Base-by-base conservation (phyloP, 106 monocot species). In the Vanilla planifolia region DNA sequence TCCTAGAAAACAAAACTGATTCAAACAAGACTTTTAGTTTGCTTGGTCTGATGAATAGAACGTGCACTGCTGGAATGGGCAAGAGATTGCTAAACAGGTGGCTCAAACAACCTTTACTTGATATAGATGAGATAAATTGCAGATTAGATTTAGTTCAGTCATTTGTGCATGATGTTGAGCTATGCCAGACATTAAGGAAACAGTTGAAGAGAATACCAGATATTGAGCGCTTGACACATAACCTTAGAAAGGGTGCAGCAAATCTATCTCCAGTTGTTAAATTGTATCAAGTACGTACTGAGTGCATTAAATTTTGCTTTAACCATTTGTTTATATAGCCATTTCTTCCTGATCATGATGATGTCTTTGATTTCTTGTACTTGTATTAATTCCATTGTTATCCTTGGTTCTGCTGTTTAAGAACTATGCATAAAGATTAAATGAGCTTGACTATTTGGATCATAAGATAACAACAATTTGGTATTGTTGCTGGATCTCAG, bases 21-120 rank as follows among this genome's bases (percentile, higher is more conserved):
- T 59, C 84, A 76, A 98, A 98, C 63, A 98, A 91, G 68, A 98
- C 87, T 71, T 98, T 81, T 55, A 98, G 96, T 67, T 70, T 96
- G 80, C 91, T 96, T 73, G 96, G 96, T 37, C 61, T 96, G 30
- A 86, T 96, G 96, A 91, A 96, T 68, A 83, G 87, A 70, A 96
- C 96, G 10, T 96, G 87, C 71, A 91, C 96, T 53, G 96, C 86
- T 76, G 96, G 96, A 8, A 91, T 96, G 96, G 96, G 96, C 26
- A 96, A 87, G 74, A 60, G 96, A 44, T 63, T 96, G 35, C 60
- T 96, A 29, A 96, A 87, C 23, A 80, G 91, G 67, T 96, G 96
- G 96, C 81, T 96, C 19, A 96, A 96, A 68, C 96, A 96, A 59
- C 96, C 96, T 68, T 61, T 96, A 34, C 59, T 96, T 62, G 84